A percentile compares a stretch with the other conserved stretches of the same genome.
Evolutionary conservation across 495 filamentous ascomycete genomes (phyloP).

Genomic region (Platismatia glauca): DNA sequence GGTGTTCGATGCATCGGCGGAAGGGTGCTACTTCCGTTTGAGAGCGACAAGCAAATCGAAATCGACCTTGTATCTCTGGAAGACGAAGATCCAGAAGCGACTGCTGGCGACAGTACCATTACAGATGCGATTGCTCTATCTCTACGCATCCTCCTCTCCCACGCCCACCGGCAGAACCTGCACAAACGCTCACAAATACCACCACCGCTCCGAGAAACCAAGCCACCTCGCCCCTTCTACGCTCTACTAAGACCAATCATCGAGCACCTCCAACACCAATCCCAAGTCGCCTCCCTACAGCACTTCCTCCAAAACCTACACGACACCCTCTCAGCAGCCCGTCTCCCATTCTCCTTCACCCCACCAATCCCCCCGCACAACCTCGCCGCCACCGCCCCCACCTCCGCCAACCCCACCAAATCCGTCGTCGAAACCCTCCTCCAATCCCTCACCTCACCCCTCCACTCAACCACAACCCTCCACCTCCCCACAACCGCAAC

Average conservation of each 20-base stretch:
- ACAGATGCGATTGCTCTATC: constrained; percentile 43
- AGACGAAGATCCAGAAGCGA: constrained; percentile 27
- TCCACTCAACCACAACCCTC: constrained; percentile 37
- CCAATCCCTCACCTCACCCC: constrained; percentile 32
- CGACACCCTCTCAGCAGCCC: constrained; percentile 34
- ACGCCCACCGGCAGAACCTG: constrained; percentile 61
- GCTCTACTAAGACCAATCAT: constrained; percentile 57
- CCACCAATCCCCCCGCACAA: constrained; percentile 16
- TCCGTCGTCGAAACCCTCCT: constrained; percentile 34
- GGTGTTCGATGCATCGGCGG: constrained; percentile 38
- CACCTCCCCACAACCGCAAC: constrained; percentile 32
- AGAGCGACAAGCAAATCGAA: constrained; percentile 44
- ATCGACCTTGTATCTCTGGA: constrained; percentile 59
- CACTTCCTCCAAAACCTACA: constrained; percentile 33
- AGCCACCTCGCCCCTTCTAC: constrained; percentile 43
- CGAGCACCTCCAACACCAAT: constrained; percentile 53
- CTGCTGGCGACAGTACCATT: constrained; percentile 16
- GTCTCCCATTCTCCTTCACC: constrained; percentile 31
- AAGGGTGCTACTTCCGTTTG: constrained; percentile 21
- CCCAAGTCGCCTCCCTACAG: constrained; percentile 34
- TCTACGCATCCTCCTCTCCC: constrained; percentile 60
- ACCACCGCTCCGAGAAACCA: constrained; percentile 45
- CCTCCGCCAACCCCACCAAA: constrained; percentile 8
- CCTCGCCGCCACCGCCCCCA: constrained; percentile 11
- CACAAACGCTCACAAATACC: constrained; percentile 52